phyloP scores from a whole-genome alignment of 257 asterid species.

The Gentiana dahurica region DNA sequence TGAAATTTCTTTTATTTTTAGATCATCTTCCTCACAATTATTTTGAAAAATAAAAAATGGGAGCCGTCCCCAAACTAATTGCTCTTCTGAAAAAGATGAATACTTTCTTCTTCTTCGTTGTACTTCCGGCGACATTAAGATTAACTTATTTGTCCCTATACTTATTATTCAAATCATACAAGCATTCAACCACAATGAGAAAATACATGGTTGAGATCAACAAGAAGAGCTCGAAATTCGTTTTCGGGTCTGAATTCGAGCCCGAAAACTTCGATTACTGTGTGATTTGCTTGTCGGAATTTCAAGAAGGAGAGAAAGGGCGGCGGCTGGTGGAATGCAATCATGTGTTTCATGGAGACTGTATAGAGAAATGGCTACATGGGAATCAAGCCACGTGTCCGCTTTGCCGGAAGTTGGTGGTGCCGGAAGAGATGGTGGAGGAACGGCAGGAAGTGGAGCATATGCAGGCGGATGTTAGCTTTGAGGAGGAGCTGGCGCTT shows the following conservation, averaged over 20 bases:
- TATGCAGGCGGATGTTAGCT: background rate
- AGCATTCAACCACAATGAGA: conserved; percentile 9
- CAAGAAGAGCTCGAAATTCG: conserved; percentile 27
- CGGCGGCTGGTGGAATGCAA: conserved; percentile 28
- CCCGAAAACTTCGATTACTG: conserved; percentile 17
- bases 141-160: conserved; percentile 16
- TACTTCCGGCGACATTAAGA: conserved; percentile 35
- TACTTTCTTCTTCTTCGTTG: conserved; percentile 11
- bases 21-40: no score
- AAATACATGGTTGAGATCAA: conserved; percentile 25
- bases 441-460: conserved; percentile 5
- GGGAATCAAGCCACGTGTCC: conserved; percentile 34
- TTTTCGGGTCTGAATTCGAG: background rate
- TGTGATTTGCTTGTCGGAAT: conserved; percentile 35
- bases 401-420: conserved; percentile 34
- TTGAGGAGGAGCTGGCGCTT: conserved; percentile 13
- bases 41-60: conserved; percentile 12
- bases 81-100: conserved; percentile 13
- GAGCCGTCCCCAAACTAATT: conserved; percentile 21
- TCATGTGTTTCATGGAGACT: conserved; percentile 32
- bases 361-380: conserved; percentile 42
- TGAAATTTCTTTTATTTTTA: no score
- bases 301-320: conserved; percentile 31
- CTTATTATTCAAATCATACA: conserved; percentile 13
- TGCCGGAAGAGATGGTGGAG: conserved; percentile 10